Evolutionary conservation across 2,329 filamentous ascomycete genomes (phyloP), one percentile per base, ranked within the genome.

Genomic region (Alternaria sp.): DNA sequence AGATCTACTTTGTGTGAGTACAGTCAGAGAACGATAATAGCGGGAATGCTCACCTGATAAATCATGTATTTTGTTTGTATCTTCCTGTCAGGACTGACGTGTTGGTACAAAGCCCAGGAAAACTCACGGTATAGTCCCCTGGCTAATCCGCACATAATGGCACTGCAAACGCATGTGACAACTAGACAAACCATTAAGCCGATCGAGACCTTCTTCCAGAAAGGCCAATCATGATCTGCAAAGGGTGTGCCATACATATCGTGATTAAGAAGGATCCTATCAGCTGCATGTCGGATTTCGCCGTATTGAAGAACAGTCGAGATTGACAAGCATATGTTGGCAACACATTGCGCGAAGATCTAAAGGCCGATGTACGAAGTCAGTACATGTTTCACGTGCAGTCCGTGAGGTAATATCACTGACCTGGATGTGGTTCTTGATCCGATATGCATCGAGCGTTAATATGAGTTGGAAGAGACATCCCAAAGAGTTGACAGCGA

Each of bases 351-450:
- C 8, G 59, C 62, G 8, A 68, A 68, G 1, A 73, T 42, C 51
- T 36, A 36, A 16, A 36, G 5, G 14, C 0, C 6, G 2, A 16
- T 0, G 14, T 5, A 7, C 12, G 14, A 5, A 36, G 32, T 36
- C 32, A 36, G 32, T 36, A 36, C 6, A 1, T 16, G 11, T 16
- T 12, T 36, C 14, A 7, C 14, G 6, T 14, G 32, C 32, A 14
- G 1, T 36, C 5, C 32, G 32, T 6, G 6, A 14, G 12, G 32
- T 14, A 5, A 1, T 1, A 14, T 36, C 6, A 36, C 32, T 36
- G 6, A 36, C 32, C 32, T 74, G 70, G 9, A 73, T 61, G 36
- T 68, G 67, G 46, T 73, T 73, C 38, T 70, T 71, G 42, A 64
- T 63, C 11, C 65, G 63, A 16, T 68, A 57, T 7, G 70, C 68